Evolutionary conservation across 140 eudicot species (phyloP), one percentile per base, ranked within the genome.

Genomic region (Stevia rebaudiana): DNA sequence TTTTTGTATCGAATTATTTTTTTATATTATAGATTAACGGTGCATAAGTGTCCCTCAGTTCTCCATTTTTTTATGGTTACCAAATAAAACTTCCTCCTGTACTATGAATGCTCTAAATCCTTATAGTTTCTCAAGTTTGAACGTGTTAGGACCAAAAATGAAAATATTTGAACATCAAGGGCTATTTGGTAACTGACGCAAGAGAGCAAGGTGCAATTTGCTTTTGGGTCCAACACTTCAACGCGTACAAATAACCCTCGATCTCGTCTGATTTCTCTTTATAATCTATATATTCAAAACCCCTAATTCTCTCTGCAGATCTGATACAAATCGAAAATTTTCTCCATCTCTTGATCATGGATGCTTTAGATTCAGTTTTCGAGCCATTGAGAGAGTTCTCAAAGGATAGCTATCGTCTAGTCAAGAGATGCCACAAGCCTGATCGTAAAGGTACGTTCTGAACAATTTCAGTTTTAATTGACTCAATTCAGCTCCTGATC

Each of bases 371-470:
- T 78, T 74, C 85, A 13, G 94, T 83, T 0, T 78, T 88, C 68
- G 87, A 80, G 70, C 90, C 94, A 0, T 40, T 84, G 76, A 82
- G 89, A 68, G 94, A 83, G 46, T 82, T 85, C 75, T 76, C 94
- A 63, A 85, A 80, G 68, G 90, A 85, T 67, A 90, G 95, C 68
- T 78, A 79, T 50, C 95, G 97, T 65, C 88, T 90, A 42, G 97
- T 86, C 76, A 90, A 90, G 67, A 74, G 97, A 19, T 90, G 97
- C 79, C 97, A 90, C 82, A 90, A 86, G 55, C 95, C 97, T 23
- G 97, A 86, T 80, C 89, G 86, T 56, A 83, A 83, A 77, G 90
- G 90, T 83, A 50, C 53, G 23, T n/a, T 3, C 31, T 35, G 31
- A 40, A 0, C 55, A 24, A 59, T 62, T 63, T 24, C 46, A 65